Conservation (phyloP, 1,284 basidiomycete genomes). For the Schizophyllum commune region DNA sequence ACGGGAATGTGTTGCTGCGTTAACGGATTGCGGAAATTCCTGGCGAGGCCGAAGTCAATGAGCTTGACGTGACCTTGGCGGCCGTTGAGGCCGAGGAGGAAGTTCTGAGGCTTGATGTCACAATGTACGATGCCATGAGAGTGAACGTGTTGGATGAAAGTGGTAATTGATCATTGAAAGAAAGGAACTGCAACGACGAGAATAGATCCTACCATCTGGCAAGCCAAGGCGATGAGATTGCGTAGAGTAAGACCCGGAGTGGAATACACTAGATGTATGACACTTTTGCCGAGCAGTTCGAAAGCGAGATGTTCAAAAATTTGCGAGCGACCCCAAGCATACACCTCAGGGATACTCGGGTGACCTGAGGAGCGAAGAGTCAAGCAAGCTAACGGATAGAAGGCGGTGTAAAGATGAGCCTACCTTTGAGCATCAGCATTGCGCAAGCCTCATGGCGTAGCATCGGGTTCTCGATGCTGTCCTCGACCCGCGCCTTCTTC, state of each 20-base stretch:
- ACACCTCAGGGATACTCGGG: background rate
- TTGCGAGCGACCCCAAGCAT: background rate
- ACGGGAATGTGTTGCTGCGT: background rate
- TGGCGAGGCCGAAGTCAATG: background rate
- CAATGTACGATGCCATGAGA: background rate
- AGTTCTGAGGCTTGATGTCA: background rate
- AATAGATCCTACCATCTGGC: background rate
- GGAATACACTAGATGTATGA: background rate
- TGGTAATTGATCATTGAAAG: no score
- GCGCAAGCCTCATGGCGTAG: conserved; percentile 1
- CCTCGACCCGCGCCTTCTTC: no score
- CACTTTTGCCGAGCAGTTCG: background rate
- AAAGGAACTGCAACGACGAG: no score
- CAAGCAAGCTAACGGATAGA: no score
- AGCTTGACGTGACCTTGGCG: background rate
- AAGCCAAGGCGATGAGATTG: background rate
- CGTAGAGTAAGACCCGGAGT: background rate
- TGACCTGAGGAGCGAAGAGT: background rate
- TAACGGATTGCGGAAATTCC: background rate
- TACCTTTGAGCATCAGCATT: background rate
- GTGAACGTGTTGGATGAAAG: background rate
- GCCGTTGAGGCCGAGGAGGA: background rate
- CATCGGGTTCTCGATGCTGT: background rate
- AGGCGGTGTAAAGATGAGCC: no score
- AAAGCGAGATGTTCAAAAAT: background rate